These are phyloP conservation scores for Neocucurbitaria cava DNA, from an alignment of 2,329 filamentous ascomycete genomes.

Conservation along the genomic window DNA sequence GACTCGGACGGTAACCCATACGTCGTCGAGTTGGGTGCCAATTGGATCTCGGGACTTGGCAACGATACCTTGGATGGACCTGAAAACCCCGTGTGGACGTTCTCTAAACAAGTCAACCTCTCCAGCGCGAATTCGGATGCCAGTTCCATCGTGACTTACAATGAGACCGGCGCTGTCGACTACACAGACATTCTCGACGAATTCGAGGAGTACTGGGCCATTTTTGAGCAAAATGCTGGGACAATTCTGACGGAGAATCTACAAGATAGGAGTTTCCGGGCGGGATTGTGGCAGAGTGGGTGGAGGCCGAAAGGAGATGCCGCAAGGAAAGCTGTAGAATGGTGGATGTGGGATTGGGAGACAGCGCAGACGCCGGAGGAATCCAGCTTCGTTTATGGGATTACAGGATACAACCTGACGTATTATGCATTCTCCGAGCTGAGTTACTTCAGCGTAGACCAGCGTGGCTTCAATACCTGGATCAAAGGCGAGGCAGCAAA, in stretches of 20 bases:
- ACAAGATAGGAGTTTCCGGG: conserved; percentile 67
- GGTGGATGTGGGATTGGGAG: conserved; percentile 67
- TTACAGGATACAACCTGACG: conserved; percentile 65
- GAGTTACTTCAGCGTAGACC: conserved; percentile 68
- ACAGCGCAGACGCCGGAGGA: conserved; percentile 64
- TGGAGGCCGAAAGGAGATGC: conserved; percentile 68
- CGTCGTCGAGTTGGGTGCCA: conserved; percentile 70
- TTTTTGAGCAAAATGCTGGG: conserved; percentile 62
- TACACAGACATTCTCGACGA: conserved; percentile 60
- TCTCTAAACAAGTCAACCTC: conserved; percentile 65
- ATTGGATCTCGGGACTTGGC: conserved; percentile 65
- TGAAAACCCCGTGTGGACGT: conserved; percentile 69
- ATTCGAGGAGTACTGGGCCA: conserved; percentile 57
- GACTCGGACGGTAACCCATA: conserved; percentile 60
- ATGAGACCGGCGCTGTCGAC: conserved; percentile 62
- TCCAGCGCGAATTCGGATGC: conserved; percentile 66
- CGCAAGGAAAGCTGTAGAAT: conserved; percentile 67
- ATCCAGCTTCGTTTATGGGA: conserved; percentile 62
- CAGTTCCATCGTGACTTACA: conserved; percentile 65
- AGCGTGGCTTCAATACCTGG: conserved; percentile 66
- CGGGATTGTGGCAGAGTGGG: conserved; percentile 64
- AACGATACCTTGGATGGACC: conserved; percentile 34
- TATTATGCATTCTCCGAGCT: conserved; percentile 68
- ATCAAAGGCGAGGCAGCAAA: conserved; percentile 64
- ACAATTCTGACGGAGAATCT: conserved; percentile 64